Evolutionary conservation across 495 filamentous ascomycete genomes (phyloP), one percentile per base, ranked within the genome.

Genomic region (Neurospora africana): DNA sequence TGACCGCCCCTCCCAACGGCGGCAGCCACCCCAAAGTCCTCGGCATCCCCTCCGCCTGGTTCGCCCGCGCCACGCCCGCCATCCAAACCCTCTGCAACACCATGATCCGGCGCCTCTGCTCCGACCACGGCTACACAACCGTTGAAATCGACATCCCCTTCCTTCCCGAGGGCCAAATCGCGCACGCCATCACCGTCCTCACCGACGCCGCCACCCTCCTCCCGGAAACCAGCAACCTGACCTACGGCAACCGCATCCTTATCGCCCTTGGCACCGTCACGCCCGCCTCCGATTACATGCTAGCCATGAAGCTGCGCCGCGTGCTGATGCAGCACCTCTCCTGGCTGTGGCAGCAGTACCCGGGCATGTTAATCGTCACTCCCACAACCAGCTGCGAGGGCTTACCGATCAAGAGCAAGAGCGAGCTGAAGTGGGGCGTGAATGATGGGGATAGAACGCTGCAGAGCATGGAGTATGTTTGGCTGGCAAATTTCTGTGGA

Each of bases 401-500:
- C 0, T 91, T 90, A 86, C 85, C 85, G 72, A 85, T 87, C 4
- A 78, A 84, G 0, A 81, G 78, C 19, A 88, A 90, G 70, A 68
- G 43, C 4, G 84, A 83, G 72, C 81, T 93, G 15, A 82, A 79
- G n/a, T 84, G 85, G 35, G 93, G 93, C 0, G 75, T 93, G 21
- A 91, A 87, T 21, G 89, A 97, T 80, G 90, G 86, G 2, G 90
- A 92, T 75, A 85, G 80, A 68, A 90, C 88, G 30, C 79, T 95
- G 21, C 81, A 89, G 68, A 93, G 86, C 75, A 96, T 96, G 93
- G 89, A 91, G 81, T 97, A 92, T 80, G 90, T 91, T 19, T 96
- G 90, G 88, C 73, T 97, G 75, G 92, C 91, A 13, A 97, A 97
- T 78, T 94, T 96, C 76, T 88, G 84, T 15, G 93, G 93, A 0